Evolutionary conservation across 2,329 filamentous ascomycete genomes (phyloP), one percentile per base, ranked within the genome.

Genomic region (Cladophialophora chaetospira): DNA sequence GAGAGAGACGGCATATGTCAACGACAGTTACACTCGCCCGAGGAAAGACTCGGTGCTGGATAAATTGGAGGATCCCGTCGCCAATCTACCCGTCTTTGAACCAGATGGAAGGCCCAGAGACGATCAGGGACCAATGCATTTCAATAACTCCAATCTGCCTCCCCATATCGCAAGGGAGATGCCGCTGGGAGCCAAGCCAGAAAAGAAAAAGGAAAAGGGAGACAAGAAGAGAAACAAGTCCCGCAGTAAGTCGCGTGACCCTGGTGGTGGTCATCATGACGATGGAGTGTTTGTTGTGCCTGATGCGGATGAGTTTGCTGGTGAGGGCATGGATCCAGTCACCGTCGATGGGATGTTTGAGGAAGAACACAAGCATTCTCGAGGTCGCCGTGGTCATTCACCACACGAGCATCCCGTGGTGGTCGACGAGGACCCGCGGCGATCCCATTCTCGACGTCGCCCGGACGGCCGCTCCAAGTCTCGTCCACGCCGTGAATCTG

Each of bases 151-250:
- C 15, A 54, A 54, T 6, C 57, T 65, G 13, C 63, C 62, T n/a
- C 60, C 61, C 15, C 55, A 64, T n/a, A 65, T 64, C 29, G 53
- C 57, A 3, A 38, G 49, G 26, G 63, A 65, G 17, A 60, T 50
- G 47, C 63, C 63, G n/a, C 55, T 65, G 21, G 63, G 63, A 8
- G 44, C 60, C n/a, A 58, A 55, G 26, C 55, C 50, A 10, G 61
- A 58, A 42, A 55, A 57, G 33, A 54, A 59, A 44, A 51, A 57
- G 38, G 57, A 56, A 13, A 60, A 63, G 23, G n/a, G 35, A 23
- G 44, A 52, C n/a, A 63, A 60, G 42, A 57, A 55, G 28, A 48
- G 44, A 29, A 57, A 53, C 50, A 55, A 54, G 29, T 59, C 56
- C 11, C 36, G 56, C 13, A 59, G 60, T 42, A 59, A 59, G 36